A percentile compares a stretch with the other conserved stretches of the same genome.
Evolutionary conservation across 257 asterid genomes (phyloP).

Genomic region (Solanum sejunctum): DNA sequence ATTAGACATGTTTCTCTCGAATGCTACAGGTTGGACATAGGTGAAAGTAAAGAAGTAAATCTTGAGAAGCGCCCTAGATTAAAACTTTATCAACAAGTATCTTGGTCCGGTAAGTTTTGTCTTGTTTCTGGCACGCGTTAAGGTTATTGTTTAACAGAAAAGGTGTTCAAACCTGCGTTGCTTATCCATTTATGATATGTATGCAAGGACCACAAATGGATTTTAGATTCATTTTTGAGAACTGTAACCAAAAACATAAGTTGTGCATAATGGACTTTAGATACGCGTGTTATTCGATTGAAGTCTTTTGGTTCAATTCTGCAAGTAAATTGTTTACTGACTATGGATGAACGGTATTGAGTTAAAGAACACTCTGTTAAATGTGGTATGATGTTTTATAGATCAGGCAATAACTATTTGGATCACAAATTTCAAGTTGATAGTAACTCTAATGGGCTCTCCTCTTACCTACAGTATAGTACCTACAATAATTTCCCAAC

Average conservation of each 20-base stretch:
- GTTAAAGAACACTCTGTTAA: too few relatives aligned
- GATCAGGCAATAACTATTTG: too few relatives aligned
- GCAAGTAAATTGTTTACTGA: not conserved
- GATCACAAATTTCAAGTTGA: too few relatives aligned
- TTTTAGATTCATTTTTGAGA: not conserved
- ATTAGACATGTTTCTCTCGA: not conserved
- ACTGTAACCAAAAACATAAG: not conserved
- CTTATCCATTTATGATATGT: not conserved
- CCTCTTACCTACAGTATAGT: too few relatives aligned
- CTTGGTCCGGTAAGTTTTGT: conserved; percentile 67
- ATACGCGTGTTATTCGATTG: not conserved
- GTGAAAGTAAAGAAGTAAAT: conserved; percentile 71
- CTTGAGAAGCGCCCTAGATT: conserved; percentile 63
- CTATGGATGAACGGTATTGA: too few relatives aligned
- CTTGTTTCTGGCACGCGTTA: not conserved
- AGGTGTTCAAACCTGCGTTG: not conserved
- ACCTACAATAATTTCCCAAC: too few relatives aligned
- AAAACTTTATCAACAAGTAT: conserved; percentile 76
- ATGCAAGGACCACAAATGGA: not conserved
- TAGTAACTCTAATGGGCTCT: too few relatives aligned
- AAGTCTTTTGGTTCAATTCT: not conserved
- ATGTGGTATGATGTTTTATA: too few relatives aligned
- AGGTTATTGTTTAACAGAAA: not conserved
- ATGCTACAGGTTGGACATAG: conserved; percentile 59
- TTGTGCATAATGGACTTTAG: not conserved